These are phyloP conservation scores for Botrytis porri DNA, from an alignment of 2,329 filamentous ascomycete genomes.

Conservation along the genomic window DNA sequence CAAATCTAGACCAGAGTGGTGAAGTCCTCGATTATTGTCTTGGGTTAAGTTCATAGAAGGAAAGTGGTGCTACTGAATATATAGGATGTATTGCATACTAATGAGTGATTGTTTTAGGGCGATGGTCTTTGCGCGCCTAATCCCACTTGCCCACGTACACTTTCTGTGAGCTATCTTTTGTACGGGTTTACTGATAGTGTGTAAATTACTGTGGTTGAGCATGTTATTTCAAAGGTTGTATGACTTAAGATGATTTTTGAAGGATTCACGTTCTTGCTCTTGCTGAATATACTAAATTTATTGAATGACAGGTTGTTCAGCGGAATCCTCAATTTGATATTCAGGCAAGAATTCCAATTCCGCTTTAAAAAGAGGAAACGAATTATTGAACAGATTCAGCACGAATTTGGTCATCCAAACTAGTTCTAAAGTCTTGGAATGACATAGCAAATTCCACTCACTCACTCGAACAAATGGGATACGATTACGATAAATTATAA, in stretches of 20 bases:
- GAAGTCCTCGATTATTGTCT: not conserved
- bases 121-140: no score
- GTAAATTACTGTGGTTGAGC: not conserved
- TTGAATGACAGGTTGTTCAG: fast-evolving
- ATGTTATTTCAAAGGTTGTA: not conserved
- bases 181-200: not conserved
- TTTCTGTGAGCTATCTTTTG: not conserved
- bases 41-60: no score
- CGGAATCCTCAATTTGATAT: not conserved
- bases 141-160: no score
- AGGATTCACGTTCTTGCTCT: not conserved
- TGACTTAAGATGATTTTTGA: not conserved
- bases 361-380: not conserved
- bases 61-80: no score
- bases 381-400: not conserved
- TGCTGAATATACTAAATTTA: not conserved
- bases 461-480: not conserved
- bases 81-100: no score
- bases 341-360: no score
- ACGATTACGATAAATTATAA: fast-evolving
- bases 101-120: no score
- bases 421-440: not conserved
- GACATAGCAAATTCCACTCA: not conserved
- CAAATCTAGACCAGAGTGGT: not conserved
- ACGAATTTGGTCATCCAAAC: not conserved